These are phyloP conservation scores for Euptelea pleiosperma DNA, from an alignment of 164 flowering plant species.

Conservation along the genomic window DNA sequence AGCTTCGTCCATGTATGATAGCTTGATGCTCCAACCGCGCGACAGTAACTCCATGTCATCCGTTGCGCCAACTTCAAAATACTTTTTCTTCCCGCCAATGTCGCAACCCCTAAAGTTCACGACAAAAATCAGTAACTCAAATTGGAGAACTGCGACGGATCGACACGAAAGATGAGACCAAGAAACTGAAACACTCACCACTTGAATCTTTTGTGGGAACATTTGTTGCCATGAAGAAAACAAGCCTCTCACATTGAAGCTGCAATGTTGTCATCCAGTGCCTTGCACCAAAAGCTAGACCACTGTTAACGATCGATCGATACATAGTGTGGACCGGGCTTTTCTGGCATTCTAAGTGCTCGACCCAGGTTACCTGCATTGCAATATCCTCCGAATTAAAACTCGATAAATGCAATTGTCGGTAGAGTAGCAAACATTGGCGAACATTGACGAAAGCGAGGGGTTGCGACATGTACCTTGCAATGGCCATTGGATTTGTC, in stretches of 20 bases:
- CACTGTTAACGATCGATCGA: conserved; percentile 71
- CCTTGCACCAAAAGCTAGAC: conserved; percentile 88
- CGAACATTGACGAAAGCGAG: too few relatives aligned
- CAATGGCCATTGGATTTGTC: conserved; percentile 91
- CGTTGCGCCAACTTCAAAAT: conserved; percentile 82
- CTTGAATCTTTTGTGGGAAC: conserved; percentile 91
- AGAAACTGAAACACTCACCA: conserved; percentile 57
- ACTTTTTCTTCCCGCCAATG: conserved; percentile 94
- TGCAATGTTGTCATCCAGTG: conserved; percentile 89
- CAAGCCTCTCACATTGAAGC: conserved; percentile 81
- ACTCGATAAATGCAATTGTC: too few relatives aligned
- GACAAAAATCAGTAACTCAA: too few relatives aligned
- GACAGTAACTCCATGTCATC: conserved; percentile 74
- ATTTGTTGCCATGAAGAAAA: conserved; percentile 97
- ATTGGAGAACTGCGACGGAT: not conserved
- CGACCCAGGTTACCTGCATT: conserved; percentile 87
- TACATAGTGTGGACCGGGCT: conserved; percentile 63
- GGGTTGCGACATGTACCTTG: conserved; percentile 75
- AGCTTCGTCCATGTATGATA: conserved; percentile 82
- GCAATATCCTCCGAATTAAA: too few relatives aligned
- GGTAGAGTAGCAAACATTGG: too few relatives aligned
- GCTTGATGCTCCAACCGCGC: conserved; percentile 80
- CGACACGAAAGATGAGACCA: too few relatives aligned
- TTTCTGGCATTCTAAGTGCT: conserved; percentile 81
- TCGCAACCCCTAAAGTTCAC: conserved; percentile 59